Conservation (phyloP, 148 eudicot genomes). For the Fagopyrum esculentum region DNA sequence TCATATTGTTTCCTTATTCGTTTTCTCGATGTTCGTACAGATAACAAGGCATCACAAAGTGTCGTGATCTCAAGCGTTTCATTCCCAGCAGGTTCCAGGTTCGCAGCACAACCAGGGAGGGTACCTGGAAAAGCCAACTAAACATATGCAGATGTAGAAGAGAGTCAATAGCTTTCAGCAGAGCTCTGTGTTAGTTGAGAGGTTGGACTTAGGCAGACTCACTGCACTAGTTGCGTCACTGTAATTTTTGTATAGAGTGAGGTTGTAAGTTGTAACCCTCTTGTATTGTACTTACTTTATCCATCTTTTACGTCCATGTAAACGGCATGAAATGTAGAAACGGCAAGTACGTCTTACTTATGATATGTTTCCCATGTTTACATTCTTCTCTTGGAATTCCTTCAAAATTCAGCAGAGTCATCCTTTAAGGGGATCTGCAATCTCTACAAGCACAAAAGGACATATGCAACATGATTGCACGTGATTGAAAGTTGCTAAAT, state of each 20-base stretch:
- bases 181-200: neutral
- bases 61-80: neutral
- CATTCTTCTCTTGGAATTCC: neutral
- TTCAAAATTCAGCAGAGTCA: neutral
- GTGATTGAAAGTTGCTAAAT: neutral
- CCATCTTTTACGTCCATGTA: neutral
- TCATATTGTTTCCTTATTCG: constrained; percentile 36
- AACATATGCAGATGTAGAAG: constrained; percentile 2
- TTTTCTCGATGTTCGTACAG: neutral
- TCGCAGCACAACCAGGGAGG: constrained; percentile 10
- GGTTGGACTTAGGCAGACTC: constrained; percentile 4
- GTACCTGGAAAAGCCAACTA: constrained; percentile 8
- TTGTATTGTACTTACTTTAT: constrained; percentile 4
- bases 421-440: neutral
- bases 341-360: neutral
- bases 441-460: neutral
- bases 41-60: neutral
- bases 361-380: neutral
- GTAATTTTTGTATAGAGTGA: constrained; percentile 15
- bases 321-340: constrained; percentile 1
- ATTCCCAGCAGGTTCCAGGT: constrained; percentile 9
- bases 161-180: constrained; percentile 2
- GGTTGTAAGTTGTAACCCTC: constrained; percentile 4
- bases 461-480: too few relatives aligned
- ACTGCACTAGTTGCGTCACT: constrained; percentile 5